Evolutionary conservation across 2,329 filamentous ascomycete species (phyloP), one percentile per base, ranked within the genome.

Genomic region (Fusarium robinianum): DNA sequence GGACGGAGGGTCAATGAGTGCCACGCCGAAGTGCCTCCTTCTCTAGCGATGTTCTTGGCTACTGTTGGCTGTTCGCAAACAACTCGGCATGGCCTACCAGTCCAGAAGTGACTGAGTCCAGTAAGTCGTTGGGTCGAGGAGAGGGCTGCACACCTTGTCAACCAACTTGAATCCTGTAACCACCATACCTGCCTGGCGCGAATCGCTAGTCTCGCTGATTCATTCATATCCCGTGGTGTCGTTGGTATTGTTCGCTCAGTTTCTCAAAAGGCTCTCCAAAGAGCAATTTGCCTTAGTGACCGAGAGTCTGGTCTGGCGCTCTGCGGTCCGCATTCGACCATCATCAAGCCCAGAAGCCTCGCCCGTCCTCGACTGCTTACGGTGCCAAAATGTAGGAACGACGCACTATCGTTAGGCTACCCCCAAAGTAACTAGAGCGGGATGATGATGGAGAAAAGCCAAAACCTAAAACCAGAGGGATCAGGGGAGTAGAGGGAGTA

Each of bases 231-330:
- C n/a, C n/a, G n/a, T n/a, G n/a, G n/a, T n/a, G n/a, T n/a, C n/a
- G n/a, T n/a, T n/a, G n/a, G n/a, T n/a, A 10, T 18, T 17, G 12
- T 23, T 30, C 35, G 18, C 16, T 19, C 4, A 29, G n/a, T n/a
- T n/a, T n/a, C n/a, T n/a, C n/a, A 16, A 11, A 21, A 26, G 21
- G 9, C 16, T 15, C 15, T 24, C 24, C n/a, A n/a, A n/a, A n/a
- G n/a, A n/a, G n/a, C n/a, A n/a, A n/a, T n/a, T 26, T 17, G 37
- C 31, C 36, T 24, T 27, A 14, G 35, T 32, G 41, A 46, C 45
- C 51, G 45, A 54, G 41, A 35, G 49, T 14, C 16, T 42, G 39
- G 53, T 23, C 33, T 35, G 36, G 32, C 32, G 40, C 16, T 27
- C 16, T 23, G 25, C 26, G 46, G 36, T 32, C 45, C 51, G 44